Conservation (phyloP, 2,329 filamentous ascomycete genomes). For the Tolypocladium tropicale region DNA sequence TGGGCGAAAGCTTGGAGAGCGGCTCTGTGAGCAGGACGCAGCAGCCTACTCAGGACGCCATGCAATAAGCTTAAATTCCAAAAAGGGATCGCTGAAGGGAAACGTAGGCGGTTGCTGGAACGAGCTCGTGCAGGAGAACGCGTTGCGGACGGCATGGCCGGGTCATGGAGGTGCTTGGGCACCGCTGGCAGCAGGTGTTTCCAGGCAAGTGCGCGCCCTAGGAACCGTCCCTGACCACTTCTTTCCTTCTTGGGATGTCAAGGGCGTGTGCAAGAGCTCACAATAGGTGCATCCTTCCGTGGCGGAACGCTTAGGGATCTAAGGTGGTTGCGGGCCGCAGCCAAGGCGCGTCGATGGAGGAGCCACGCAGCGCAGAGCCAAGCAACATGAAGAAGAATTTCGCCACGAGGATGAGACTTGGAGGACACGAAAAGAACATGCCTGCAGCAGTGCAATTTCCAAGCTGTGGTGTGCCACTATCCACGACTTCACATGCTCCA, state of each 20-base stretch:
- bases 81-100: constrained; percentile 4
- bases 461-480: neutral
- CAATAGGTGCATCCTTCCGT: neutral
- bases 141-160: neutral
- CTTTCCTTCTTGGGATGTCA: neutral
- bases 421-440: neutral
- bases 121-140: neutral
- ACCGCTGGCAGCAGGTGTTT: neutral
- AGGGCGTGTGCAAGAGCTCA: neutral
- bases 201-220: neutral
- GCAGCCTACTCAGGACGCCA: neutral
- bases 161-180: neutral
- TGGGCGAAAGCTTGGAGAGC: neutral
- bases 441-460: neutral
- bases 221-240: neutral
- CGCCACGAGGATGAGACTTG: too few species aligned
- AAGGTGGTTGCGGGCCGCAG: neutral
- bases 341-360: neutral
- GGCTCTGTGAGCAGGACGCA: neutral
- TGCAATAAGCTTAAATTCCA: constrained; percentile 2
- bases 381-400: neutral
- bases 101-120: neutral
- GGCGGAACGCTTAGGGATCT: neutral
- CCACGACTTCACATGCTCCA: too few species aligned
- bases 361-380: neutral